These are phyloP conservation scores for Aphanomyces astaci DNA, from an alignment of 352 stramenopile species.

Conservation along the genomic window DNA sequence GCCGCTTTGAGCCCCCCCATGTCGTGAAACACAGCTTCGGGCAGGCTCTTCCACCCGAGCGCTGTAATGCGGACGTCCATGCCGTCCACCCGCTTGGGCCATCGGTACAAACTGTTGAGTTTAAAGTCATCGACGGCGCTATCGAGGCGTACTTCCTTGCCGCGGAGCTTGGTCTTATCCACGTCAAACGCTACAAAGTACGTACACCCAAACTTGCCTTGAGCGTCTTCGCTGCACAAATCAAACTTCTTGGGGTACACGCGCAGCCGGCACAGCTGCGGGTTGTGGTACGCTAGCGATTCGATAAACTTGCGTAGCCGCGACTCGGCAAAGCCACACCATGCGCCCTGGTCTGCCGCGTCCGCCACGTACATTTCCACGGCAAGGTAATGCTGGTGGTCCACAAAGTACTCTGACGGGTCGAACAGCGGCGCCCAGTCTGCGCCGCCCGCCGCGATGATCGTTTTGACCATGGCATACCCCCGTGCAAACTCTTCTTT, in stretches of 20 bases:
- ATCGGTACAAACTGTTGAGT: conserved; percentile 81
- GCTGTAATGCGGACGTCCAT: conserved; percentile 86
- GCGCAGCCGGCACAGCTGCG: conserved; percentile 66
- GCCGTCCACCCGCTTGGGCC: conserved; percentile 78
- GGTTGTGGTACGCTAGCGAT: conserved; percentile 66
- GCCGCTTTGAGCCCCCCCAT: conserved; percentile 62
- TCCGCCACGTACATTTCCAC: conserved; percentile 88
- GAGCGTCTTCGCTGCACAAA: conserved; percentile 29
- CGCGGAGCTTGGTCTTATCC: conserved; percentile 60
- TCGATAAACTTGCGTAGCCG: conserved; percentile 88
- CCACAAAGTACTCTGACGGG: conserved; percentile 79
- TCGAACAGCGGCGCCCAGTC: conserved; percentile 78
- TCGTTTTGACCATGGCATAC: conserved; percentile 69
- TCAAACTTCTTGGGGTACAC: conserved; percentile 84
- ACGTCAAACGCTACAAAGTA: conserved; percentile 85
- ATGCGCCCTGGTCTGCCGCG: conserved; percentile 85
- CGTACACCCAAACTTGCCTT: conserved; percentile 53
- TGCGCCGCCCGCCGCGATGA: conserved; percentile 69
- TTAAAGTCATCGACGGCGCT: conserved; percentile 85
- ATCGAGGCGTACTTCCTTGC: conserved; percentile 77
- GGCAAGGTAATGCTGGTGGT: conserved; percentile 85
- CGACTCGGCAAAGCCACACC: conserved; percentile 92
- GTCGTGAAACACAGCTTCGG: conserved; percentile 78
- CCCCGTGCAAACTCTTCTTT: conserved; percentile 88
- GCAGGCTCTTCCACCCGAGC: conserved; percentile 76